Base-by-base conservation (phyloP, 257 asterid genomes). In the Solanum neorickii region DNA sequence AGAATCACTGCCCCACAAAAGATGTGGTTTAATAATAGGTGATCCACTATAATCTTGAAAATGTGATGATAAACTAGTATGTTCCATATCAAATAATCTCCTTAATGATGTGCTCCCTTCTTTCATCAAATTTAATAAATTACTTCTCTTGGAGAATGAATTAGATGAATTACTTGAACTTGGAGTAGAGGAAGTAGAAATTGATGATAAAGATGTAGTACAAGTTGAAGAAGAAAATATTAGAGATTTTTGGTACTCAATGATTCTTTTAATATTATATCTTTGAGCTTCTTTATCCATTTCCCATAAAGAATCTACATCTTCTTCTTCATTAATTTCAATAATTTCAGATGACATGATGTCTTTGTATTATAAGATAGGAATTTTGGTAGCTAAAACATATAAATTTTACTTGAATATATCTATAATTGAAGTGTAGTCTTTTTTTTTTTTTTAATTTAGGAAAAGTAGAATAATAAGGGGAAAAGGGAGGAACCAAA, bases 1-100 rank as follows among this genome's bases (percentile, higher is more conserved):
- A 23, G 91, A 12, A 25, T 87, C 91, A 65, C 91, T 89, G 42
- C 90, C 92, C 94, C 93, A 90, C 59, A 92, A 87, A 70, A 72
- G 83, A 46, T 89, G 88, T 27, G 94, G 94, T 42, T 86, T 92
- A 16, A 95, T 84, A 5, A 91, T 66, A 1, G 96, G 95, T 12
- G 98, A 91, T 44, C 91, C 94, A 80, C 96, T 93, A 77, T 94
- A 94, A 27, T 94, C 95, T 60, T 86, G 90, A 83, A 95, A 89
- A 83, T 93, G 89, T 35, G 92, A 88, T 9, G 87, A 90, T 88
- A 95, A 90, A 86, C 93, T 95, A 2, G 95, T 93, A 83, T 94
- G 98, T 80, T 95, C 95, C 97, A 94, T 93, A 42, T 92, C 95
- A 73, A 95, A 93, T 60, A 94, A 86, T 88, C 98, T 87, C 66